These are phyloP conservation scores for Colletotrichum scovillei DNA, from an alignment of 2,329 filamentous ascomycete genomes.

Conservation along the genomic window DNA sequence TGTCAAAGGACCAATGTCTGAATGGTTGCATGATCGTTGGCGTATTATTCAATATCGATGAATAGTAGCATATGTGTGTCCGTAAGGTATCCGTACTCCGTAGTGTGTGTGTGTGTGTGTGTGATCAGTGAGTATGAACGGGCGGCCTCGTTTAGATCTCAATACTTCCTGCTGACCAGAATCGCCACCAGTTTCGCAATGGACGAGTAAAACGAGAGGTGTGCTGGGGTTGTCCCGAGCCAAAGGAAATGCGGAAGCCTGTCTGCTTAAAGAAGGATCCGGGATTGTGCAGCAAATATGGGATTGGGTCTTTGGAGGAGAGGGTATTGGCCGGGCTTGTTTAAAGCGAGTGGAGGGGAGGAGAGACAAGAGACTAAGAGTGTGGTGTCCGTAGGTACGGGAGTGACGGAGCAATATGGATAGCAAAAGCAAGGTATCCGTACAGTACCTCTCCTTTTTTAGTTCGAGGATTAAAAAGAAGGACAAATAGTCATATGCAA, in stretches of 20 bases:
- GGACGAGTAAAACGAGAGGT: slow-evolving; percentile 11
- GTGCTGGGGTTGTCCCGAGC: slow-evolving; percentile 7
- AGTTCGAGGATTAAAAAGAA: slow-evolving; percentile 21
- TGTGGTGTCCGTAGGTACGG: background rate
- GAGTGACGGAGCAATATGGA: slow-evolving; percentile 1
- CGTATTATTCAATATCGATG: slow-evolving; percentile 19
- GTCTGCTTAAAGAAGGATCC: slow-evolving; percentile 33
- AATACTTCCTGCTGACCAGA: slow-evolving; percentile 16
- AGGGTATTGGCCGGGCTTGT: slow-evolving; percentile 9
- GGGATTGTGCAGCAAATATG: slow-evolving; percentile 31
- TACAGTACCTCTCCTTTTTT: background rate
- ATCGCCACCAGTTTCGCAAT: slow-evolving; percentile 27
- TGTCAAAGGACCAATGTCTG: slow-evolving; percentile 10
- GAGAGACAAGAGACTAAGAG: background rate
- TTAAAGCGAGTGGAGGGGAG: slow-evolving; percentile 23
- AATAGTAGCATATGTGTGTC: slow-evolving; percentile 1
- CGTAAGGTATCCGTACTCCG: background rate
- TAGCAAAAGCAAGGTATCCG: slow-evolving; percentile 7
- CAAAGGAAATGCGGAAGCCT: slow-evolving; percentile 22
- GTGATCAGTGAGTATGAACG: background rate
- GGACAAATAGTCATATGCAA: slow-evolving; percentile 30
- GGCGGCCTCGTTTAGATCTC: slow-evolving; percentile 27
- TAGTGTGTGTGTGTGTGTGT: too few relatives aligned
- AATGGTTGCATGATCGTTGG: slow-evolving; percentile 30
- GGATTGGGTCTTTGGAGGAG: slow-evolving; percentile 11